Conservation (phyloP, 306 rosid species). For the Dalbergia cultrata region DNA sequence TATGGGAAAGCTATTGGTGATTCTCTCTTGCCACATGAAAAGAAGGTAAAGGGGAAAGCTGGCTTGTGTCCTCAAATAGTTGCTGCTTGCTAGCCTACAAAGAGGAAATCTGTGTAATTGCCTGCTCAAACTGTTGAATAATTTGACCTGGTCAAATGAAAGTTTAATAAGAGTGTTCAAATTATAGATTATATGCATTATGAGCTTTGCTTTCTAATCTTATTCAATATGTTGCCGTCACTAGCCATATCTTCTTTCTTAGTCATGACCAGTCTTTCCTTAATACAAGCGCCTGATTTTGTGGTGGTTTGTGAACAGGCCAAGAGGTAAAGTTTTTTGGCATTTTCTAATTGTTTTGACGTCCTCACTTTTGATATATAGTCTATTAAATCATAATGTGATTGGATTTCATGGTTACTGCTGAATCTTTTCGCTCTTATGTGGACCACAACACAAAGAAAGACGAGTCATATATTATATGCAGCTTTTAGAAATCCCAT, state of each 20-base stretch:
- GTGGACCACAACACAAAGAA: conserved; percentile 52
- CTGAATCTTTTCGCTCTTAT: conserved; percentile 44
- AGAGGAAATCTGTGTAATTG: conserved; percentile 51
- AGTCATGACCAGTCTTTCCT: conserved; percentile 47
- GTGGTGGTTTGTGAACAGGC: conserved; percentile 38
- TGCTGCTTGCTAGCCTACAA: conserved; percentile 57
- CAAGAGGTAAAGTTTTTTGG: conserved; percentile 50
- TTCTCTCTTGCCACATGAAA: conserved; percentile 62
- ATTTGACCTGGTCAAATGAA: conserved; percentile 64
- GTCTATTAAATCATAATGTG: conserved; percentile 44
- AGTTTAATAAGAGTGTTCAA: conserved; percentile 33
- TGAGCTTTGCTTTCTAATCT: conserved; percentile 44
- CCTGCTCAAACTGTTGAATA: conserved; percentile 33
- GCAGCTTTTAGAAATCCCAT: conserved; percentile 50
- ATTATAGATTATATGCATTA: conserved; percentile 33
- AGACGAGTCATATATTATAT: conserved; percentile 10
- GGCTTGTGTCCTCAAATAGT: conserved; percentile 47
- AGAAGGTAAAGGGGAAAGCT: conserved; percentile 78
- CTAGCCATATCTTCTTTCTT: conserved; percentile 24
- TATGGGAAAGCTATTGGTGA: conserved; percentile 54
- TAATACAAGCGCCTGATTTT: conserved; percentile 45
- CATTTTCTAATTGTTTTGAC: conserved; percentile 57
- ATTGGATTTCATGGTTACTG: conserved; percentile 43
- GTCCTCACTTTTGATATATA: conserved; percentile 28
- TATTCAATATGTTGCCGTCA: conserved; percentile 25